These are phyloP conservation scores for Primulina eburnea DNA, from an alignment of 257 asterid genomes.

Conservation along the genomic window DNA sequence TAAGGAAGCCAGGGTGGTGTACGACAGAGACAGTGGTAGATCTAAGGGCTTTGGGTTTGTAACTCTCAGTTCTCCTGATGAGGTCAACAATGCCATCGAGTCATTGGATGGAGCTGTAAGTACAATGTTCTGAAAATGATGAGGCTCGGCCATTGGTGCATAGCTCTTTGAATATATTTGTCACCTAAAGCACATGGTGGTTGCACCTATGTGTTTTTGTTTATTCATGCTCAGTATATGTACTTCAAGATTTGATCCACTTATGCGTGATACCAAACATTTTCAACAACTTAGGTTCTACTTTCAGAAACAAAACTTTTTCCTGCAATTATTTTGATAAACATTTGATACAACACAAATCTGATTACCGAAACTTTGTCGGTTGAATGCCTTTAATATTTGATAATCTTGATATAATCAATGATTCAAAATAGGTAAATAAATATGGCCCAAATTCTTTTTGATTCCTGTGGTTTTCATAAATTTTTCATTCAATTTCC, in stretches of 20 bases:
- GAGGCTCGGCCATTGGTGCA: background rate
- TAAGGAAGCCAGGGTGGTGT: constrained; percentile 75
- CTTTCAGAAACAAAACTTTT: background rate
- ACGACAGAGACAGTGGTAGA: constrained; percentile 78
- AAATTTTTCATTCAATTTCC: background rate
- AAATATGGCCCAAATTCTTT: background rate
- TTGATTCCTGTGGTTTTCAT: background rate
- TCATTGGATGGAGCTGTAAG: constrained; percentile 77
- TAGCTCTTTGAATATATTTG: background rate
- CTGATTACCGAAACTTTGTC: background rate
- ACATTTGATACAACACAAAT: background rate
- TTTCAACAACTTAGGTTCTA: background rate
- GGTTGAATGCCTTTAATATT: background rate
- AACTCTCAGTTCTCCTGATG: constrained; percentile 61
- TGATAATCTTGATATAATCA: background rate
- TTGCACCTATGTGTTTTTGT: background rate
- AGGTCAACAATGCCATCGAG: constrained; percentile 65
- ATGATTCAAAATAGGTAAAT: background rate
- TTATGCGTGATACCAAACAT: background rate
- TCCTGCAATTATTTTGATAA: background rate
- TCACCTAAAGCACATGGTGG: background rate
- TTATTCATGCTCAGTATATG: background rate
- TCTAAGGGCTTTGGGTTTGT: constrained; percentile 95
- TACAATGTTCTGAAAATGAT: constrained; percentile 1
- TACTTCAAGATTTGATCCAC: background rate